Base-by-base conservation (phyloP, 768 basidiomycete genomes). In the Brasilioporus rufonigricans region DNA sequence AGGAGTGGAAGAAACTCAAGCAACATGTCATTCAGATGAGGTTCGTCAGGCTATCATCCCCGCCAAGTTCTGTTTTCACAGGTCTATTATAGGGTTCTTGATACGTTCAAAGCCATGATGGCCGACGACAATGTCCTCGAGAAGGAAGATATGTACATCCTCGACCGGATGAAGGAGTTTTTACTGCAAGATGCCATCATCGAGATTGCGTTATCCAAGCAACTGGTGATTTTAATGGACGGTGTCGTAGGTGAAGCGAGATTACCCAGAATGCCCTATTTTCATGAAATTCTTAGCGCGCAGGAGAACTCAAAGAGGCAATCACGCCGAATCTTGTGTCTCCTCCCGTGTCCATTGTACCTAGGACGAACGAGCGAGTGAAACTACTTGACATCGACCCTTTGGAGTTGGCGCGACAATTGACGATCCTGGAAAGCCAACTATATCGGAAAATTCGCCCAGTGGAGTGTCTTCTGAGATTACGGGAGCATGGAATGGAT, bases 71-170 rank as follows among this genome's bases (percentile, higher is more conserved):
- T 41, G 24, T 49, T 38, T 46, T 60, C 41, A 61, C 45, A 50
- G 3, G 19, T 47, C 21, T 36, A 2, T 29, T 36, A 16, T 47
- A 61, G 94, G 21, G 93, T 98, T 18, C 77, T 95, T 57, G 98
- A 98, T 63, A 88, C 88, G 1, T 80, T 99, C 65, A 92, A 91
- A 68, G 79, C 90, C 5, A 93, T 98, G 88, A 77, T 98, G 24
- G 82, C 81, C 31, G 90, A 92, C 50, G 87, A 89, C 26, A 81
- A 91, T 72, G 79, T 91, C 62, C 76, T 96, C 49, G 93, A 93
- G 59, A 89, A 88, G 61, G 90, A 93, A 61, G 96, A 98, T 60
- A 72, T 85, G 65, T 82, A 85, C 55, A 86, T 96, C 44, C 77
- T 98, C 14, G 83, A 86, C 41, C 80, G 81, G 44, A 92, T 99